A percentile compares a stretch with the other conserved stretches of the same genome.
Evolutionary conservation across 371 early-diverging fungal genomes (phyloP).

Genomic region (Sporodiniella umbellata): DNA sequence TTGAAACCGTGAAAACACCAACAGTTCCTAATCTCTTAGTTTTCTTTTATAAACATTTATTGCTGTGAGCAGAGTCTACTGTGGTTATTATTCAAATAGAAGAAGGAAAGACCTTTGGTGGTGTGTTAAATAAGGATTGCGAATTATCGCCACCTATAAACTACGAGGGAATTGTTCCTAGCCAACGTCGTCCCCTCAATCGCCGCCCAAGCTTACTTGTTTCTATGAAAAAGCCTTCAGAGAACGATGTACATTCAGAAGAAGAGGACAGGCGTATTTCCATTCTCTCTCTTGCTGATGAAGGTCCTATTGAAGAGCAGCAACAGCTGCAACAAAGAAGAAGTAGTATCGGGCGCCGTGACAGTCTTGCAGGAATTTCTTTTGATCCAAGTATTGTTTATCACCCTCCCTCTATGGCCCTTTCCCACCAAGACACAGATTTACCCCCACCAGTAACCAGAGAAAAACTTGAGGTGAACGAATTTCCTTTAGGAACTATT

Average conservation of each 20-base stretch:
- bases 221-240: neutral
- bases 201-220: constrained; percentile 20
- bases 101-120: constrained; percentile 26
- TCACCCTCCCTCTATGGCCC: constrained; percentile 49
- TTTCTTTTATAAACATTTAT: too few relatives aligned
- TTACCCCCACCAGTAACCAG: constrained; percentile 58
- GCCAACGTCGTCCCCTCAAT: constrained; percentile 10
- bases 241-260: neutral
- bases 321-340: neutral
- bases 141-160: neutral
- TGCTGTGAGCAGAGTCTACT: constrained; percentile 18
- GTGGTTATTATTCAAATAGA: constrained; percentile 24
- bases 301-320: neutral
- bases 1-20: too few relatives aligned
- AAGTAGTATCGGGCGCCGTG: constrained; percentile 13
- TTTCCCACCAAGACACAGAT: constrained; percentile 41
- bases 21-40: too few relatives aligned
- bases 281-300: neutral
- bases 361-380: constrained; percentile 19
- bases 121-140: neutral
- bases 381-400: constrained; percentile 57
- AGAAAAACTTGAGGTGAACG: constrained; percentile 56
- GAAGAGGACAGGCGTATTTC: neutral
- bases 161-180: constrained; percentile 16
- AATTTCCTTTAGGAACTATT: constrained; percentile 52